A percentile compares a stretch with the other conserved stretches of the same genome.
These are phyloP conservation scores for Pleurotus pulmonarius DNA, from an alignment of 768 basidiomycete genomes.

Conservation along the genomic window DNA sequence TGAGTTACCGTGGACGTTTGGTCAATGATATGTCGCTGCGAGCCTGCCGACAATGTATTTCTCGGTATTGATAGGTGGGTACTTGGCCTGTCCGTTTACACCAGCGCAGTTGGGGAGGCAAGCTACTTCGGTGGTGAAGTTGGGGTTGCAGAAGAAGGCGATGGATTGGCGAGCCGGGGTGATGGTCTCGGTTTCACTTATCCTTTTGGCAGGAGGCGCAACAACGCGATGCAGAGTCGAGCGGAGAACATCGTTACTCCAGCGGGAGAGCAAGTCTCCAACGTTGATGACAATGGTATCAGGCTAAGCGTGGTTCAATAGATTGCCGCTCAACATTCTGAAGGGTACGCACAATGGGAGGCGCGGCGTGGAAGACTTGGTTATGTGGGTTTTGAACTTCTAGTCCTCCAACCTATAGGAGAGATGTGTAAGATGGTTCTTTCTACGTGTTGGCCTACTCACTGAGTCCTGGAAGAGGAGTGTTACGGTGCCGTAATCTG, in stretches of 20 bases:
- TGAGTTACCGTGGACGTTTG: no score
- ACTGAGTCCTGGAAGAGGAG: conserved; percentile 78
- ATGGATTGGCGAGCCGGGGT: conserved; percentile 74
- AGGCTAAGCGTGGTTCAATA: conserved; percentile 38
- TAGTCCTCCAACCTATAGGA: conserved; percentile 64
- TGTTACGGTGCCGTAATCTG: conserved; percentile 81
- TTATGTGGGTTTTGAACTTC: conserved; percentile 83
- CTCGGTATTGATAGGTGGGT: conserved; percentile 68
- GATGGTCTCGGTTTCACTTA: conserved; percentile 46
- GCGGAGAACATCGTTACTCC: conserved; percentile 78
- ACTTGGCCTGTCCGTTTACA: conserved; percentile 48
- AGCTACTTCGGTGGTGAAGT: conserved; percentile 60
- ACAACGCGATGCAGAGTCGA: conserved; percentile 85
- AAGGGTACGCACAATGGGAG: conserved; percentile 58
- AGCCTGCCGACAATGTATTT: conserved; percentile 75
- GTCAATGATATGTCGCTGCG: conserved; percentile 45
- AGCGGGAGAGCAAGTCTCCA: conserved; percentile 76
- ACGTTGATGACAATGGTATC: conserved; percentile 82
- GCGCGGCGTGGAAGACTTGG: conserved; percentile 64
- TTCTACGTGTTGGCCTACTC: conserved; percentile 11
- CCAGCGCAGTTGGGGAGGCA: conserved; percentile 61
- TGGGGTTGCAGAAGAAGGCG: conserved; percentile 87
- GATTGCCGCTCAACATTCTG: neutral
- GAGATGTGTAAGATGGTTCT: neutral
- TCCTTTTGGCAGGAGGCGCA: conserved; percentile 52